Evolutionary conservation across 2,329 filamentous ascomycete species (phyloP).

Genomic region (Talaromyces sp.): DNA sequence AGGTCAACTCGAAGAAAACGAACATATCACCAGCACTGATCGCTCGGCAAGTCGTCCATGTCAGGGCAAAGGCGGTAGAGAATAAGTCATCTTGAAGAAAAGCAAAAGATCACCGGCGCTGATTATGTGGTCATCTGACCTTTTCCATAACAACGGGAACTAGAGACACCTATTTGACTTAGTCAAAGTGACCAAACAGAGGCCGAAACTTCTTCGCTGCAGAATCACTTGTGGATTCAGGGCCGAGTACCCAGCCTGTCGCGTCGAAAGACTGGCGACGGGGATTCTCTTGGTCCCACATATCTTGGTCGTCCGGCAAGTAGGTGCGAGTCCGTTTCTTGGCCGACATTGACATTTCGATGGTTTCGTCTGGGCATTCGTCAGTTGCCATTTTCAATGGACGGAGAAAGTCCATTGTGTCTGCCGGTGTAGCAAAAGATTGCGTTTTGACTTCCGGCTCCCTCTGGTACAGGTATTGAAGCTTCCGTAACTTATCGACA

Average conservation of each 20-base stretch:
- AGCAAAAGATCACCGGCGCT: too few relatives aligned
- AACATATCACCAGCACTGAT: too few relatives aligned
- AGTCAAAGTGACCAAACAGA: neutral
- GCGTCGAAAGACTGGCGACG: neutral
- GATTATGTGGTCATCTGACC: too few relatives aligned
- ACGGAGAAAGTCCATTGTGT: neutral
- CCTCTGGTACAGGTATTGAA: neutral
- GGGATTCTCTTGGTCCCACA: neutral
- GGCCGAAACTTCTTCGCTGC: neutral
- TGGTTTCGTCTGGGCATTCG: neutral
- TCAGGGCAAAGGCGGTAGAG: too few relatives aligned
- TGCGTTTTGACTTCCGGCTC: neutral
- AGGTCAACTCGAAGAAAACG: too few relatives aligned
- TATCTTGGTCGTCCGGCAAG: neutral
- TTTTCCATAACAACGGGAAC: neutral
- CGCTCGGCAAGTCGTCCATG: too few relatives aligned
- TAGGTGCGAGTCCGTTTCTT: too few relatives aligned
- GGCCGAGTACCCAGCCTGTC: neutral
- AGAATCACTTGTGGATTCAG: neutral
- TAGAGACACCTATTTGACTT: neutral
- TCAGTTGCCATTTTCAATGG: neutral
- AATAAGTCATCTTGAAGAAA: too few relatives aligned
- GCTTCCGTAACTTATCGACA: neutral
- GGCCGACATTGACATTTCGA: neutral
- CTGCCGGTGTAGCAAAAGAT: neutral